Evolutionary conservation across 257 asterid genomes (phyloP).

Genomic region (Oldenlandia corymbosa): DNA sequence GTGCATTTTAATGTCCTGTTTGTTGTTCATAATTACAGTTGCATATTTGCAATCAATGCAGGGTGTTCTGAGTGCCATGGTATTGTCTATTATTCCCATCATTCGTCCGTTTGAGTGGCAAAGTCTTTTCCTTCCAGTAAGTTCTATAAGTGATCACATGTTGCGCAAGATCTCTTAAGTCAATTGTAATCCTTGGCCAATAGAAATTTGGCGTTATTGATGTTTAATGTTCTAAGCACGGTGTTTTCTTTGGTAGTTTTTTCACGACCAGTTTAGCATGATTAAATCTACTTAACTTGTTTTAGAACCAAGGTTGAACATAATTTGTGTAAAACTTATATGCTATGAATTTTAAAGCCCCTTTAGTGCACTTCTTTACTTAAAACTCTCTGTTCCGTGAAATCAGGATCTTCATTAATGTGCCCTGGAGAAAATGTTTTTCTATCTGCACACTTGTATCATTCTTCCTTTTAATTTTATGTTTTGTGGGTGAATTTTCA

Average conservation of each 20-base stretch:
- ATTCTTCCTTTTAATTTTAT: conserved; percentile 2
- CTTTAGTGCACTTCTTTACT: no score
- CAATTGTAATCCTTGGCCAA: conserved; percentile 1
- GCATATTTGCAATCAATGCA: conserved; percentile 24
- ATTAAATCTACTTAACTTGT: neutral
- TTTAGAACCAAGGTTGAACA: neutral
- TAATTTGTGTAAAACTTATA: no score
- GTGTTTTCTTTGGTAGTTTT: neutral
- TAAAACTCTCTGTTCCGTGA: neutral
- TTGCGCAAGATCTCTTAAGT: conserved; percentile 13
- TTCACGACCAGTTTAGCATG: neutral
- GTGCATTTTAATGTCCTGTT: conserved; percentile 1
- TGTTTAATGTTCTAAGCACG: neutral
- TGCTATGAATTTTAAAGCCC: no score
- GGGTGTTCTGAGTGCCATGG: conserved; percentile 87
- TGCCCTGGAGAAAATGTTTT: conserved; percentile 5
- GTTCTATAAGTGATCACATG: conserved; percentile 26
- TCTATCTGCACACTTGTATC: neutral
- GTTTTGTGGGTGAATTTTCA: conserved; percentile 13
- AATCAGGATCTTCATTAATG: neutral
- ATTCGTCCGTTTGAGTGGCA: conserved; percentile 99
- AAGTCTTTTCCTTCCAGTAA: conserved; percentile 93
- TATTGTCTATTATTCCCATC: conserved; percentile 74
- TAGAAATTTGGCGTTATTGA: neutral
- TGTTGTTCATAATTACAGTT: neutral